phyloP scores from a whole-genome alignment of 371 early-diverging fungal genomes.

The Mucor mucedo region DNA sequence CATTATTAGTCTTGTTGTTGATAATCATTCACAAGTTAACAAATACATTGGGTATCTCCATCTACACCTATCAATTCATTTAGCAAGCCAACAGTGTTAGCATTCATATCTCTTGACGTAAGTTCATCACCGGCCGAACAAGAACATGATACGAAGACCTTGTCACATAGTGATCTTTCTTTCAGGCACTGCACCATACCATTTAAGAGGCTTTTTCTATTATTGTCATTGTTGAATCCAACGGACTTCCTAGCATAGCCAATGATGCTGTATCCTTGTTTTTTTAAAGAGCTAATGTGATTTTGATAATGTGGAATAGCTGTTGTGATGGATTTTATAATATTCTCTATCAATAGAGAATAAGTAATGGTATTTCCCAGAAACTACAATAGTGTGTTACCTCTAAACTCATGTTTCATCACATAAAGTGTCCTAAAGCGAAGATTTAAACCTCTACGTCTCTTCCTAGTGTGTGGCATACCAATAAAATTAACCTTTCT shows the following conservation, averaged over 20 bases:
- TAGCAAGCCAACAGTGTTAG: constrained; percentile 16
- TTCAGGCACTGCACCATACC: constrained; percentile 21
- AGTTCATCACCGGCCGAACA: constrained; percentile 20
- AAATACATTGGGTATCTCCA: constrained; percentile 23
- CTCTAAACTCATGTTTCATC: constrained; percentile 23
- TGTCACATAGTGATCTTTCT: constrained; percentile 28
- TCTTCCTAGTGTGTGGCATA: constrained; percentile 16
- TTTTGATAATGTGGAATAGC: constrained; percentile 25
- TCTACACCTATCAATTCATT: constrained; percentile 27
- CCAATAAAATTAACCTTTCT: constrained; percentile 9
- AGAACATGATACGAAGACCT: constrained; percentile 13
- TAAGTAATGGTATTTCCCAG: constrained; percentile 24
- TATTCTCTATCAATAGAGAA: constrained; percentile 20
- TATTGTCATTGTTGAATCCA: constrained; percentile 9
- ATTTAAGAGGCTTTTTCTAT: constrained; percentile 21
- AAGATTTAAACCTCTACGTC: constrained; percentile 15
- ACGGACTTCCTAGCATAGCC: constrained; percentile 18
- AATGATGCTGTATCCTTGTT: constrained; percentile 21
- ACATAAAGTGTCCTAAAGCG: constrained; percentile 24
- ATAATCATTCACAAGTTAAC: constrained; percentile 23
- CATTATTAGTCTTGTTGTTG: constrained; percentile 26
- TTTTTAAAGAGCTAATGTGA: constrained; percentile 23
- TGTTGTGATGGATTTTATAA: constrained; percentile 19
- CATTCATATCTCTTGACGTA: constrained; percentile 21
- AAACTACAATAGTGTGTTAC: constrained; percentile 24